phyloP scores from a whole-genome alignment of 2,329 filamentous ascomycete genomes.

The Neoascochyta sp. region DNA sequence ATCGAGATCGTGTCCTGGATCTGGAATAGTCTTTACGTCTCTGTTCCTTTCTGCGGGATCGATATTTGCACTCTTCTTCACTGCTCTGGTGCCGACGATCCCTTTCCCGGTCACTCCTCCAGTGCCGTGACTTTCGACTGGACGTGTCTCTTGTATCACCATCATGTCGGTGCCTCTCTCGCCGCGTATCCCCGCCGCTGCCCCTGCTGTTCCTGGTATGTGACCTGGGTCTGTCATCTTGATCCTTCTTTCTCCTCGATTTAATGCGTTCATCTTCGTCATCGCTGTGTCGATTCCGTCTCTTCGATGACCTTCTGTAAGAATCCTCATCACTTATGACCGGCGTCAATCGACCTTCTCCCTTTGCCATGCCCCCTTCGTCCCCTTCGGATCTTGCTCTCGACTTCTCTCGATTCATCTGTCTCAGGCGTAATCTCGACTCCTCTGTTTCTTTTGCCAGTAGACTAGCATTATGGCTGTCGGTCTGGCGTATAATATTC shows the following conservation, averaged over 20 bases:
- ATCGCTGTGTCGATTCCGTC: slow-evolving; percentile 13
- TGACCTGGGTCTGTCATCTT: slow-evolving; percentile 2
- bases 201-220: slow-evolving; percentile 9
- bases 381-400: slow-evolving; percentile 8
- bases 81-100: slow-evolving; percentile 6
- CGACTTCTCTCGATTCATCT: slow-evolving; percentile 22
- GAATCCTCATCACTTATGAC: slow-evolving; percentile 14
- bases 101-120: slow-evolving; percentile 13
- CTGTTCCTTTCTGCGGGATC: slow-evolving; percentile 10
- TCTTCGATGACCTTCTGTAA: slow-evolving; percentile 12
- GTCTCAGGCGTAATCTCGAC: slow-evolving; percentile 63
- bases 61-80: slow-evolving; percentile 9
- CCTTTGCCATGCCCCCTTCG: slow-evolving; percentile 14
- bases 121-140: slow-evolving; percentile 13
- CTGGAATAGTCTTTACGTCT: slow-evolving; percentile 16
- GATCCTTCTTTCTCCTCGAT: slow-evolving; percentile 9
- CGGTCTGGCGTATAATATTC: slow-evolving; percentile 83
- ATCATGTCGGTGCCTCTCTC: slow-evolving; percentile 13
- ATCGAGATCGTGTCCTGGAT: slow-evolving; percentile 17
- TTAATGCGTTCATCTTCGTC: slow-evolving; percentile 12
- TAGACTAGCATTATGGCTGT: slow-evolving; percentile 82
- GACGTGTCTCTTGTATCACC: slow-evolving; percentile 12
- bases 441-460: slow-evolving; percentile 81
- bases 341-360: slow-evolving; percentile 22
- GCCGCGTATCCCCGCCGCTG: slow-evolving; percentile 11